Base-by-base conservation (phyloP, 2,329 filamentous ascomycete genomes). In the Fusarium algeriense region DNA sequence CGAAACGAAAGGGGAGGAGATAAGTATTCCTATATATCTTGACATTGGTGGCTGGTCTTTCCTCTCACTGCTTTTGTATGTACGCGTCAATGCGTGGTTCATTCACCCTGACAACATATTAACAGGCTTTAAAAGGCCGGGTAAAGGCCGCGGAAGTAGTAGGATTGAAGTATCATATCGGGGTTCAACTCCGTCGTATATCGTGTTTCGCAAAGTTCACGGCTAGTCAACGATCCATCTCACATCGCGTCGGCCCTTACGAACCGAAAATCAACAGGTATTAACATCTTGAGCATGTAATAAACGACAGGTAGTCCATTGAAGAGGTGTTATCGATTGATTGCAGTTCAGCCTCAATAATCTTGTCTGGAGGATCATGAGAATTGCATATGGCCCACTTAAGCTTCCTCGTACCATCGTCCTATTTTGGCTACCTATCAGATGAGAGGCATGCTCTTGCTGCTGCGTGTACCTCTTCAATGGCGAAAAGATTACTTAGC, bases 381-480 rank as follows among this genome's bases (percentile, higher is more conserved):
- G 48, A 26, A 46, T 67, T 41, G 28, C 23, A 57, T n/a, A 62
- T 20, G 38, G 34, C 45, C 65, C 65, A 63, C 63, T 32, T 50
- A 59, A 44, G 48, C 61, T 64, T 64, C 20, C 61, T 64, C 61
- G 61, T 60, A 37, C 41, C 60, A 64, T 64, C 41, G 48, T 64
- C 48, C 61, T 45, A 32, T 48, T 64, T 41, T 34, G 32, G 32
- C 41, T 35, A 15, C 19, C 28, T 43, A 37, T 46, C 35, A 59
- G 4, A 20, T 30, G 19, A 41, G 23, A 41, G 7, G 15, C 13
- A 28, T 13, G 7, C 26, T 30, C 19, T 30, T n/a, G 26, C 26
- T 41, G 26, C 34, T 30, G 15, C 34, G 19, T 19, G 52, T 32
- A 38, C 35, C 26, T 30, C 37, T 14, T 20, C 14, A 15, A 6